Evolutionary conservation across 495 filamentous ascomycete genomes (phyloP).

Genomic region (Evernia prunastri): DNA sequence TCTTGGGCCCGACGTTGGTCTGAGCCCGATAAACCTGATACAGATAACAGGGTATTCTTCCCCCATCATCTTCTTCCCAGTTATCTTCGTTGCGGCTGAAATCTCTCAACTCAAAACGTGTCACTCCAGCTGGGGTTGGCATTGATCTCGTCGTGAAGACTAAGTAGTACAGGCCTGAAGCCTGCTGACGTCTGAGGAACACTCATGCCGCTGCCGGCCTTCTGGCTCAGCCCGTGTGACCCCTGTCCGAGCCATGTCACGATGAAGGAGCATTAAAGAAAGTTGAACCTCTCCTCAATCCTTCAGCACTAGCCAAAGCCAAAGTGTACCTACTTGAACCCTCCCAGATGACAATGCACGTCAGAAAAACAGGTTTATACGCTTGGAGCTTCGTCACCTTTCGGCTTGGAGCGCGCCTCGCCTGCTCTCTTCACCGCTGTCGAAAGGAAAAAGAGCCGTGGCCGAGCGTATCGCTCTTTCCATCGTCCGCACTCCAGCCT

Average conservation of each 20-base stretch:
- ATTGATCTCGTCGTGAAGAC: background rate
- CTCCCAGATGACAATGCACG: background rate
- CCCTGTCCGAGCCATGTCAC: background rate
- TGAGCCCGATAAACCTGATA: background rate
- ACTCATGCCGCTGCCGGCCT: background rate
- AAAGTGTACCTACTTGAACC: background rate
- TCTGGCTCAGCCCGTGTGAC: background rate
- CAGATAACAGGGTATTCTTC: background rate
- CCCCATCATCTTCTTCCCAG: background rate
- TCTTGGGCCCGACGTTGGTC: background rate
- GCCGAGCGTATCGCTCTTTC: background rate
- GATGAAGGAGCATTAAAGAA: background rate
- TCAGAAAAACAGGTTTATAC: background rate
- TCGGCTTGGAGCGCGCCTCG: background rate
- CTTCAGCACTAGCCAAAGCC: background rate
- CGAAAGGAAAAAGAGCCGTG: background rate
- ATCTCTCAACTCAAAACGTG: background rate
- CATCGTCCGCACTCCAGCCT: background rate
- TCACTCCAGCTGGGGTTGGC: background rate
- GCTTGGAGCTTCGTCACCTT: too few species aligned
- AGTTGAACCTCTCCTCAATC: background rate
- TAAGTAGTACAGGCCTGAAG: background rate
- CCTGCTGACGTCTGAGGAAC: background rate
- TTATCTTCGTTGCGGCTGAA: background rate
- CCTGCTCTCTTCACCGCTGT: background rate